Conservation (phyloP, 495 filamentous ascomycete genomes). For the Talaromyces trachyspermus region DNA sequence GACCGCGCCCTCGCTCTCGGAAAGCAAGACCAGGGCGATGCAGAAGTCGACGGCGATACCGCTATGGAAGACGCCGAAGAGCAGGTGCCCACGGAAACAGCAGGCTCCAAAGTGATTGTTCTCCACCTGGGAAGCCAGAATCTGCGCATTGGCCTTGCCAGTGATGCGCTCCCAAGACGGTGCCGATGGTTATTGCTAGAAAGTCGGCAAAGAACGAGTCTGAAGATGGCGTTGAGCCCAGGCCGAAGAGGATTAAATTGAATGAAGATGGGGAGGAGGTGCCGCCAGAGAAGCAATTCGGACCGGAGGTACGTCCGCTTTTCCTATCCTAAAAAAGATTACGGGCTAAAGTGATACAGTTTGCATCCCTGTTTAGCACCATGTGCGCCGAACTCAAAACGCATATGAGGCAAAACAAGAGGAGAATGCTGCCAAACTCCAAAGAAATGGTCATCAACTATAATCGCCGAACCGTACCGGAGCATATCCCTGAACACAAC, state of each 20-base stretch:
- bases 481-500: constrained; percentile 87
- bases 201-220: constrained; percentile 68
- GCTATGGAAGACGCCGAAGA: constrained; percentile 56
- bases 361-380: constrained; percentile 65
- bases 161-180: constrained; percentile 89
- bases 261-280: constrained; percentile 48
- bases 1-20: constrained; percentile 75
- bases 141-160: constrained; percentile 82
- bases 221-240: constrained; percentile 68
- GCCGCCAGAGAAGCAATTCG: constrained; percentile 72
- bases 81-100: constrained; percentile 49
- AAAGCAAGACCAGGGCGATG: constrained; percentile 42
- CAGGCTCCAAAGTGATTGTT: constrained; percentile 87
- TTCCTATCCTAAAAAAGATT: neutral
- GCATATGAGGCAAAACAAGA: constrained; percentile 87
- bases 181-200: constrained; percentile 87
- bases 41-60: constrained; percentile 52
- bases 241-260: constrained; percentile 77
- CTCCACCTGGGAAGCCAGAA: constrained; percentile 99
- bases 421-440: constrained; percentile 86
- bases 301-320: constrained; percentile 58
- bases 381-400: constrained; percentile 82
- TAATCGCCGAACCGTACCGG: constrained; percentile 72
- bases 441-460: constrained; percentile 91
- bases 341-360: constrained; percentile 36